Evolutionary conservation across 129 eudicot species (phyloP).

Genomic region (sunflower (Helianthus annuus)): DNA sequence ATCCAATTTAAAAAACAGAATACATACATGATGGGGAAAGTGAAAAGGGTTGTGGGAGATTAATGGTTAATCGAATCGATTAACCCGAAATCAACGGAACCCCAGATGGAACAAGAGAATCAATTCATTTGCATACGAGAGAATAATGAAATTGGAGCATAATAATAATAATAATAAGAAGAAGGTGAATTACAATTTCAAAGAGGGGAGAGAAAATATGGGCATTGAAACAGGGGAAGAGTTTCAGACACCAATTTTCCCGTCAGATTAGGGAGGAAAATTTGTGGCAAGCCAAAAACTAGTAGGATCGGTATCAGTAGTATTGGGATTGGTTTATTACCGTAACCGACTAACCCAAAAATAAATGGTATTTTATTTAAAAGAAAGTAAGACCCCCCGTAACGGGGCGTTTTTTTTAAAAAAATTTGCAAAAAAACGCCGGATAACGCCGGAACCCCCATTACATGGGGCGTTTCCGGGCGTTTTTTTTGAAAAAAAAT

Average conservation of each 20-base stretch:
- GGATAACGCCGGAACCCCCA: no score
- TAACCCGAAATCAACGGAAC: constrained; percentile 14
- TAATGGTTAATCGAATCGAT: constrained; percentile 29
- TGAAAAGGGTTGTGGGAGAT: constrained; percentile 26
- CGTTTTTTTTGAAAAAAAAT: no score
- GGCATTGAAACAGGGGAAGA: constrained; percentile 13
- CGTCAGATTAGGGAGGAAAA: constrained; percentile 23
- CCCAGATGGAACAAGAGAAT: not conserved
- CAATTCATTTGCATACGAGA: not conserved
- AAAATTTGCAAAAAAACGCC: no score
- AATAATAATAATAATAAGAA: constrained; percentile 25
- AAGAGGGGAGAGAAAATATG: constrained; percentile 34
- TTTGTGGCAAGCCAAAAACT: constrained; percentile 27
- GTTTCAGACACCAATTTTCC: constrained; percentile 33
- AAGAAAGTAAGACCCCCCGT: no score
- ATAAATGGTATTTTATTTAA: no score
- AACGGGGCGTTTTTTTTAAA: no score
- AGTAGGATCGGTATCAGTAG: not conserved
- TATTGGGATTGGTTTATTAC: no score
- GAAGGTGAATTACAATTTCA: constrained; percentile 25
- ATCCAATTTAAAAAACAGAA: no score
- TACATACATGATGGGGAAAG: not conserved
- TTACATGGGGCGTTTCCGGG: no score
- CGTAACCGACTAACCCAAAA: no score
- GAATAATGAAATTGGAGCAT: not conserved